Base-by-base conservation (phyloP, 306 rosid species). In the Rosa rugosa region DNA sequence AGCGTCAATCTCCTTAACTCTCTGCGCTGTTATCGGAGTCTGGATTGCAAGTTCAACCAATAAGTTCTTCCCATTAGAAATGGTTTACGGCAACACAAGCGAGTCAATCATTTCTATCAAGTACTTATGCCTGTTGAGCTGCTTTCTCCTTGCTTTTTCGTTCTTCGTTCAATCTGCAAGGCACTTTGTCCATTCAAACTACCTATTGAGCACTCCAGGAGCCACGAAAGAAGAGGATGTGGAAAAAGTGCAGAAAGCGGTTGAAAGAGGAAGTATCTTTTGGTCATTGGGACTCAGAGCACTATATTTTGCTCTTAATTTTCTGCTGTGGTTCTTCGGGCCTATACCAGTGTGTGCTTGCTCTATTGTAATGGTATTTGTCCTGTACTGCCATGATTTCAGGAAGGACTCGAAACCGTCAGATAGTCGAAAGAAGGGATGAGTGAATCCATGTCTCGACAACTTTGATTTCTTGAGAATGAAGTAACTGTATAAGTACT, bases 221-320 rank as follows among this genome's bases (percentile, higher is more conserved):
- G 87, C 77, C 75, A 72, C 53, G 23, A 12, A 72, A 4, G 87
- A 89, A 4, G 34, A n/a, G 5, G 78, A 73, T 14, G 80, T 83
- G 80, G 81, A 65, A 20, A 85, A 85, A 47, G 93, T 83, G 41
- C 87, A 89, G 50, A 17, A 27, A 10, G 89, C 90, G 1, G 91
- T 93, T 11, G 75, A 86, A 64, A 82, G 91, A 46, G 98, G 93
- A 7, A 82, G 91, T 44, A 90, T 89, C 69, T 88, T 88, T 72
- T 93, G 98, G 98, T 85, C 89, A 63, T 83, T 91, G 7, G 98
- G 98, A 41, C 93, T 91, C 75, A 57, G 97, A 71, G 89, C 98
- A 1, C 83, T 89, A 13, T 91, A 89, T 79, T 83, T 86, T 62
- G 97, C 98, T 47, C 93, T 93, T 13, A 59, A 84, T 73, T 78